Conservation (phyloP, 2,329 filamentous ascomycete species). For the Simplicillium aogashimaense region DNA sequence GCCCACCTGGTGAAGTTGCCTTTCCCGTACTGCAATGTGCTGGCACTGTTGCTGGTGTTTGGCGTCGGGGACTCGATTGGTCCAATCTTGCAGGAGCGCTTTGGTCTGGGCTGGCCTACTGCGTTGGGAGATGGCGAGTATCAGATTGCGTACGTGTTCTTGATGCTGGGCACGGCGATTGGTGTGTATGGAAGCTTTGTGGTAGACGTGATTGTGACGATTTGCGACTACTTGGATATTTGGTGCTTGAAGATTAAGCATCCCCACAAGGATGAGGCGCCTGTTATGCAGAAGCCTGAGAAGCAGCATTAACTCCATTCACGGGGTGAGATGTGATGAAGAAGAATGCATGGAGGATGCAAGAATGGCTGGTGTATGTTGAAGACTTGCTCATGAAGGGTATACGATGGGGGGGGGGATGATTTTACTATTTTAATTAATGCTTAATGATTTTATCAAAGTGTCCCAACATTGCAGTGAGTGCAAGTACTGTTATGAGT, state of each 20-base stretch:
- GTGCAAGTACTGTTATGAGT: no score
- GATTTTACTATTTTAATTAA: no score
- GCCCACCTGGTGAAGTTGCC: constrained; percentile 80
- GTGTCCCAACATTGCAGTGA: constrained; percentile 1
- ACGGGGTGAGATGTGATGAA: no score
- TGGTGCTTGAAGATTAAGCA: constrained; percentile 99
- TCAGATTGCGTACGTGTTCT: constrained; percentile 85
- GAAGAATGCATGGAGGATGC: no score
- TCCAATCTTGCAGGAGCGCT: constrained; percentile 48
- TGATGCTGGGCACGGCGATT: constrained; percentile 71
- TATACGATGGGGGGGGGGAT: no score
- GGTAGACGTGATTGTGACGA: constrained; percentile 91
- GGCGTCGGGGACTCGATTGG: constrained; percentile 76
- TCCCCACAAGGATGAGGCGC: constrained; percentile 41
- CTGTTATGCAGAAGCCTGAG: no score
- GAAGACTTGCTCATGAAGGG: no score
- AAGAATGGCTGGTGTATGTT: no score
- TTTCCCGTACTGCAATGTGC: constrained; percentile 86
- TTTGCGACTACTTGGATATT: constrained; percentile 96
- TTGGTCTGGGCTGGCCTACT: constrained; percentile 66
- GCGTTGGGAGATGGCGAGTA: constrained; percentile 68
- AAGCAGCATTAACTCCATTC: no score
- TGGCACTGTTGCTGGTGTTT: constrained; percentile 66
- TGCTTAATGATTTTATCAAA: no score
- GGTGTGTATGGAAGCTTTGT: constrained; percentile 98